These are phyloP conservation scores for Parachaetomium inaequale DNA, from an alignment of 495 filamentous ascomycete species.

Conservation along the genomic window DNA sequence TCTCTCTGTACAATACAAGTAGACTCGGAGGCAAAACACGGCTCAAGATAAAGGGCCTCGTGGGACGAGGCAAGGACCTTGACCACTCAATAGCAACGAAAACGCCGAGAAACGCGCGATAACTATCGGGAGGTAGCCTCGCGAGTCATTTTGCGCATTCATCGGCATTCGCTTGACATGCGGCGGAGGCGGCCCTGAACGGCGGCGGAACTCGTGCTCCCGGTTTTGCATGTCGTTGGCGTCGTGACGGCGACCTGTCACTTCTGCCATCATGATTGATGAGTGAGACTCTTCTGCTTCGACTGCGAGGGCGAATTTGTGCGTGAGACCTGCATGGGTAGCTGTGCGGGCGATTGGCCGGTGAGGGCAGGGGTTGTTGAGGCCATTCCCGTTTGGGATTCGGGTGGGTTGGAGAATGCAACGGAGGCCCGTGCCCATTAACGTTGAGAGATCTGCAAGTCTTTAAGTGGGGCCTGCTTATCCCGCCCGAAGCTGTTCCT, in stretches of 20 bases:
- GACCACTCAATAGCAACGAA: background rate
- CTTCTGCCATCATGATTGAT: background rate
- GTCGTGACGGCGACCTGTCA: conserved; percentile 3
- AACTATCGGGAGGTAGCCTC: too few species aligned
- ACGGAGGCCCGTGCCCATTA: too few species aligned
- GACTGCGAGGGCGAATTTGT: background rate
- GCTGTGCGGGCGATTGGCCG: background rate
- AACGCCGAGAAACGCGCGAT: too few species aligned
- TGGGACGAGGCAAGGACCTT: background rate
- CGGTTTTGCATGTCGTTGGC: background rate
- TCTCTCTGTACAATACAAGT: too few species aligned
- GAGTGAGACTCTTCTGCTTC: background rate
- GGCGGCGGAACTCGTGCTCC: conserved; percentile 12
- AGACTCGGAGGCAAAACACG: conserved; percentile 34
- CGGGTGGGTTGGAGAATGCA: background rate
- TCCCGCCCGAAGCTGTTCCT: background rate
- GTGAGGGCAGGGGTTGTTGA: background rate
- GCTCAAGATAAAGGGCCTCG: conserved; percentile 27
- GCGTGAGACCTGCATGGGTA: conserved; percentile 11
- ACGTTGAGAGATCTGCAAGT: too few species aligned
- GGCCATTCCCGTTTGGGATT: background rate
- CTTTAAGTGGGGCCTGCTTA: too few species aligned
- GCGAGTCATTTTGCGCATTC: too few species aligned
- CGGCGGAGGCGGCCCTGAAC: conserved; percentile 2
- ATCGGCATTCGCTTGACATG: too few species aligned